Percentiles rank a stretch among this genome's conserved stretches.
Evolutionary conservation across 768 basidiomycete species (phyloP).

Genomic region (Phanerodontia chrysosporium): DNA sequence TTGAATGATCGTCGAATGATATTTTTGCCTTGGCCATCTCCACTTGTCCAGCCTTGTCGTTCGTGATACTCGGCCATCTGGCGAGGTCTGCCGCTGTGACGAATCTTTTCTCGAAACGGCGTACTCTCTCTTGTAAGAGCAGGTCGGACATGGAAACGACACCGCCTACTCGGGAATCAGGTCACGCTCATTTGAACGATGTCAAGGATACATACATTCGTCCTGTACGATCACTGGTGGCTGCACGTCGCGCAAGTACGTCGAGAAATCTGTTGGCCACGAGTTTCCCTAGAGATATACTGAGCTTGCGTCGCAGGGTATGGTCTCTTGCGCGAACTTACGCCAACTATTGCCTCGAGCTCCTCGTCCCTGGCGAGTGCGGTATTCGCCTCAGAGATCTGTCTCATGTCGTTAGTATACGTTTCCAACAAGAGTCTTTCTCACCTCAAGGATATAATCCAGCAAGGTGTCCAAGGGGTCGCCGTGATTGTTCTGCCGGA

Average conservation of each 20-base stretch:
- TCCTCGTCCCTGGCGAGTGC: not conserved
- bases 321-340: not conserved
- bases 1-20: too few relatives aligned
- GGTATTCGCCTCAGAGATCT: not conserved
- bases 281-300: not conserved
- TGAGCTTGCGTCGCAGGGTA: not conserved
- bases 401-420: not conserved
- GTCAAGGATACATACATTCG: not conserved
- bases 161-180: not conserved
- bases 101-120: not conserved
- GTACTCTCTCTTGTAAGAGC: not conserved
- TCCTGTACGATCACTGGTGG: not conserved
- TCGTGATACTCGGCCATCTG: not conserved
- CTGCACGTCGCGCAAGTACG: not conserved
- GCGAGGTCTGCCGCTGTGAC: not conserved
- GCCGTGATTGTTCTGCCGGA: not conserved
- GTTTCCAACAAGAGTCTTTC: not conserved
- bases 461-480: slow-evolving; percentile 5
- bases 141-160: not conserved
- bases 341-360: not conserved
- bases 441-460: slow-evolving; percentile 20
- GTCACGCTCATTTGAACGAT: not conserved
- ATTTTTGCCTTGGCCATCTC: too few relatives aligned
- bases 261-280: not conserved
- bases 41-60: not conserved